Conservation (phyloP, 163 green algal genomes). For the Picocystis sp. region DNA sequence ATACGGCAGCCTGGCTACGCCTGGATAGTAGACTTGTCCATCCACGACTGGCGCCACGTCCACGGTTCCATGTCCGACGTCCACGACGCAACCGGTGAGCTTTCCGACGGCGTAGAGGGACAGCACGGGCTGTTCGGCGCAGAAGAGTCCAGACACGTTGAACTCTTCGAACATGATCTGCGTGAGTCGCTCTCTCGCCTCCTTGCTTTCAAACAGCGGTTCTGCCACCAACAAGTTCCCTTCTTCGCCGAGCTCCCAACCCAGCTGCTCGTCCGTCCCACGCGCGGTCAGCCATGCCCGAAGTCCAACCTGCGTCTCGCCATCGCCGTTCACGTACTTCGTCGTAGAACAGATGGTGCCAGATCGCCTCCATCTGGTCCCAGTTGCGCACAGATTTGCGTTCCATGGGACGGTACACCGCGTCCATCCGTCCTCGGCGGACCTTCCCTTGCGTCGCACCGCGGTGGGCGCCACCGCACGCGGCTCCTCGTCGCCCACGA, state of each 20-base stretch:
- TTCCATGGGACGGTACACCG: no score
- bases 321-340: background rate
- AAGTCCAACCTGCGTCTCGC: no score
- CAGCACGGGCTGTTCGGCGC: conserved; percentile 28
- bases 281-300: no score
- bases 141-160: conserved; percentile 20
- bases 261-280: conserved; percentile 1
- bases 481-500: no score
- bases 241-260: conserved; percentile 18
- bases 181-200: conserved; percentile 8
- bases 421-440: no score
- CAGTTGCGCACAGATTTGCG: conserved; percentile 7
- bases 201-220: conserved; percentile 12
- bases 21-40: conserved; percentile 26
- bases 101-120: conserved; percentile 50
- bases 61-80: conserved; percentile 46
- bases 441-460: no score
- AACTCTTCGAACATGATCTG: conserved; percentile 32
- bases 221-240: conserved; percentile 16
- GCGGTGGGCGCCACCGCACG: no score
- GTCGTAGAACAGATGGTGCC: conserved; percentile 19
- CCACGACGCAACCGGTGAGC: conserved; percentile 40
- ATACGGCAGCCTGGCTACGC: conserved; percentile 26
- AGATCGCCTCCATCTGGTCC: conserved; percentile 21
- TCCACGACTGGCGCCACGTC: conserved; percentile 33